Base-by-base conservation (phyloP, 1,284 basidiomycete species). In the Apiotrichum sp. region DNA sequence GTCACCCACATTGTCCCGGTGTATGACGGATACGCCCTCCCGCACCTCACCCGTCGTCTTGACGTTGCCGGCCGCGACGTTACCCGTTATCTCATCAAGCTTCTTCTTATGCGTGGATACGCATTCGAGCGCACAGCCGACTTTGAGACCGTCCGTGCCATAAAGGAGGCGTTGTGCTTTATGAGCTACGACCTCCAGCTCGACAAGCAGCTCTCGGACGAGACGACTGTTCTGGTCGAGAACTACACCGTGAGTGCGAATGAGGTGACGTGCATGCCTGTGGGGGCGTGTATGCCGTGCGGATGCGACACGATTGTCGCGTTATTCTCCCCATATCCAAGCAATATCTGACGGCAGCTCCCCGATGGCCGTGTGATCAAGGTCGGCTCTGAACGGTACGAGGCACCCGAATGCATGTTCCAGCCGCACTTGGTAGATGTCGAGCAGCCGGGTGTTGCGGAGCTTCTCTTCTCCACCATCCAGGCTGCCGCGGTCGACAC, bases 361-460 rank as follows among this genome's bases (percentile, higher is more conserved):
- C 96, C 96, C 2, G 95, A 98, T 70, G 96, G 96, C 2, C 87
- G 96, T 46, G 84, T 83, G 35, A 97, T 98, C 82, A 97, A 96
- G 81, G 91, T 98, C 54, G 96, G 95, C 32, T 92, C 91, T 2
- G 96, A 99, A 75, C 87, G 96, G n/a, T 99, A 97, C 74, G 92
- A 97, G 77, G 96, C 95, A n/a, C 96, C 96, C 10, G 96, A 98
- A 77, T 98, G 96, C 79, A 93, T 98, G 90, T 98, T 99, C 86
- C 93, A 99, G 77, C 96, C 96, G 31, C 91, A 97, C 76, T 82
- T 99, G 7, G 92, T 98, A 52, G 96, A 98, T 65, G 82, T 98
- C 56, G 96, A 98, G 74, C 93, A 98, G 72, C 89, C 92, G 2
- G 96, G 96, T 53, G 86, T 98, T 54, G 95, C 93, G 76, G 95